Percentiles rank a stretch among this genome's conserved stretches.
Evolutionary conservation across 164 flowering plant species (phyloP).

Genomic region (Paratinospora sagittata): DNA sequence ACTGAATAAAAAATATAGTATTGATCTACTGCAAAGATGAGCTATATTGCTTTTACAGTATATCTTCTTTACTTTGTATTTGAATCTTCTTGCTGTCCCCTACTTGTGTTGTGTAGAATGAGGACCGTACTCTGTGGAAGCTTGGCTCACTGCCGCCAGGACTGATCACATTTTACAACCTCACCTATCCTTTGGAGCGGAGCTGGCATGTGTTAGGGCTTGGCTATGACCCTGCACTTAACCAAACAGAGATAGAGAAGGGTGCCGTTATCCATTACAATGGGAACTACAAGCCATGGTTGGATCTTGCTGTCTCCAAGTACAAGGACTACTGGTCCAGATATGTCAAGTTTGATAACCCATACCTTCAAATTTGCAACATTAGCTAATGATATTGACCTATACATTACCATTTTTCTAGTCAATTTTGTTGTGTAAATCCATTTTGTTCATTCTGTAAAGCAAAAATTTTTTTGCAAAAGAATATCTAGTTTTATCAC

Average conservation of each 20-base stretch:
- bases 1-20: too few species aligned
- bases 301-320: conserved; percentile 77
- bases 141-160: conserved; percentile 96
- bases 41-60: neutral
- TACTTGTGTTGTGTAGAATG: conserved; percentile 55
- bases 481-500: neutral
- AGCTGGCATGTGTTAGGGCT: conserved; percentile 95
- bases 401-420: neutral
- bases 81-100: neutral
- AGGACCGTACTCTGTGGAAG: conserved; percentile 92
- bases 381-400: conserved; percentile 13
- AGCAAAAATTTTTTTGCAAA: neutral
- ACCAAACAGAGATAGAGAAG: conserved; percentile 73
- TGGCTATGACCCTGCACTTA: conserved; percentile 95
- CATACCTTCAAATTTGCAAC: conserved; percentile 66
- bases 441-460: neutral
- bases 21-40: too few species aligned
- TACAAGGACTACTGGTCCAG: conserved; percentile 84
- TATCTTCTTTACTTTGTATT: neutral
- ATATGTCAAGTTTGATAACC: conserved; percentile 65
- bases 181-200: conserved; percentile 76
- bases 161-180: conserved; percentile 88
- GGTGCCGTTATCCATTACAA: conserved; percentile 93
- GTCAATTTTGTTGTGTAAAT: neutral
- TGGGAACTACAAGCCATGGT: conserved; percentile 96